Base-by-base conservation (phyloP, 208 protist genomes). In the Leishmania aethiopica region DNA sequence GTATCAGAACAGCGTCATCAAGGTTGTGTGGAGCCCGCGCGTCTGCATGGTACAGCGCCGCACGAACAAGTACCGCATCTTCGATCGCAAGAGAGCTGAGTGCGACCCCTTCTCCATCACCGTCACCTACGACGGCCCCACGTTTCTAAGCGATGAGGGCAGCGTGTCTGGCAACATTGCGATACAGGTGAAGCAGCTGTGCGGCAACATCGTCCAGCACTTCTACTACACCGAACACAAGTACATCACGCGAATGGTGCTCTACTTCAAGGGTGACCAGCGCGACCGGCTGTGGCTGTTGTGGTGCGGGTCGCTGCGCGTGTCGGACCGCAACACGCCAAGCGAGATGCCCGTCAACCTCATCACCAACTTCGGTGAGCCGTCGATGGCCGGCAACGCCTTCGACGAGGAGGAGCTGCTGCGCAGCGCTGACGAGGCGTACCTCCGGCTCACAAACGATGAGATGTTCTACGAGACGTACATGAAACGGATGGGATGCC, bases 161-260 rank as follows among this genome's bases (percentile, higher is more conserved):
- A 91, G 85, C 35, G 90, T 95, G 37, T 95, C 92, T 6, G 91
- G 89, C n/a, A 93, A 96, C 74, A 88, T 95, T 37, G 89, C 94
- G 22, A 75, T 91, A 19, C 67, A 95, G 37, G 87, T 96, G 74
- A 97, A 97, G 84, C 79, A 88, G 69, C 84, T 97, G 37, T 97
- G 95, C 77, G 86, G 89, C 72, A 80, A 93, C 79, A 96, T 97
- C 75, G 92, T 96, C 28, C 87, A 91, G 75, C 95, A 97, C 85
- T 97, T 97, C 83, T 95, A 95, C 87, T 93, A 94, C 85, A 95
- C 93, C 11, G 93, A 97, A 84, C 93, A 97, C 90, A 97, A 97
- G 82, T 93, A 92, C 78, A 97, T 97, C 83, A 97, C 95, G 4
- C 91, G 95, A 57, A 97, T 97, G 95, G 95, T 97, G 67, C 85